Base-by-base conservation (phyloP, 2,329 filamentous ascomycete genomes). In the Pseudogymnoascus sp. region DNA sequence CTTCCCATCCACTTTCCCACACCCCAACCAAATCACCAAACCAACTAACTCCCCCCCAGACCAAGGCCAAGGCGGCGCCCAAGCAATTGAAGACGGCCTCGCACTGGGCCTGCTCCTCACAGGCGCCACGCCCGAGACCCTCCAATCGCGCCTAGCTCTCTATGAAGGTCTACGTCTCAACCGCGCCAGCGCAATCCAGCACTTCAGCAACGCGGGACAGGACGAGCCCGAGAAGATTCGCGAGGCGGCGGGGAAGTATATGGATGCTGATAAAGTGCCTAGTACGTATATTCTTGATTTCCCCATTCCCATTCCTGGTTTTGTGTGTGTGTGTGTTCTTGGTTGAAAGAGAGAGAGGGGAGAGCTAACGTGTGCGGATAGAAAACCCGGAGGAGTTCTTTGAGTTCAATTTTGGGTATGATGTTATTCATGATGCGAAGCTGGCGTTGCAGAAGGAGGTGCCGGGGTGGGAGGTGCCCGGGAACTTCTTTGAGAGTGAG, bases 181-280 rank as follows among this genome's bases (percentile, higher is more conserved):
- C 53, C 65, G 75, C 10, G 71, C 74, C 1, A 73, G 73, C 12
- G 71, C 68, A 1, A 73, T 77, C n/a, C 75, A 78, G 62, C 70
- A 78, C 44, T 70, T 79, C 59, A 75, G 73, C 44, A 76, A 77
- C 53, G 73, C 74, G 0, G 76, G 74, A 2, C 69, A 72, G 53
- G 73, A 75, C 23, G 70, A 75, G 53, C 56, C 69, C 0, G 64
- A 70, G 31, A 67, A 71, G 18, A 71, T 75, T 2, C 65, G 68
- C 5, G 63, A 70, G 2, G 72, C 75, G 5, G 71, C 74, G 0
- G 56, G 66, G 11, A 65, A 72, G 23, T 66, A 64, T 37, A 66
- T 75, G 37, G 53, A 65, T 1, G 68, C 67, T 12, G 72, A 74
- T 3, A 64, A 69, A 12, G 70, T 75, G 1, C 74, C 74, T 0